Evolutionary conservation across 257 asterid genomes (phyloP).

Genomic region (Solanum virginianum): DNA sequence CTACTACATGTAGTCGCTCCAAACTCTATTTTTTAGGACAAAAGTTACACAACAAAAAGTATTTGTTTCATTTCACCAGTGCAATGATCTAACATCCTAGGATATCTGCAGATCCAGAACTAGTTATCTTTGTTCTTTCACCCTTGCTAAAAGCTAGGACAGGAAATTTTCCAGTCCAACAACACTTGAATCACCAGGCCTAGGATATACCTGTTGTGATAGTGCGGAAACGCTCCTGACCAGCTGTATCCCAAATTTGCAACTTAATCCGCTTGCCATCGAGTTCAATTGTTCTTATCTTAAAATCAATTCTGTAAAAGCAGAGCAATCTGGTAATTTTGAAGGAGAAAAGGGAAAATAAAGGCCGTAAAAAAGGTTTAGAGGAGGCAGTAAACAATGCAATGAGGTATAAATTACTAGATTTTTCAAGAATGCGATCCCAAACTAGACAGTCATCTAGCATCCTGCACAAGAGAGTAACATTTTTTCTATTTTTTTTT

Average conservation of each 20-base stretch:
- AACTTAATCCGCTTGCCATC: slow-evolving; percentile 61
- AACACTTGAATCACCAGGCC: background rate
- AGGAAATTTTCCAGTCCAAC: background rate
- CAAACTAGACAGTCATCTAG: background rate
- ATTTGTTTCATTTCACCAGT: background rate
- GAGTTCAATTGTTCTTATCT: slow-evolving; percentile 70
- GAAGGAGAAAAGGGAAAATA: background rate
- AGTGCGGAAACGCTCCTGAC: slow-evolving; percentile 81
- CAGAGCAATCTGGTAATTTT: background rate
- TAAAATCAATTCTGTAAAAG: slow-evolving; percentile 61
- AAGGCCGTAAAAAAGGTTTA: background rate
- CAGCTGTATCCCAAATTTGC: slow-evolving; percentile 85
- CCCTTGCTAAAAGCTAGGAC: background rate
- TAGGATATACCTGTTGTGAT: slow-evolving; percentile 55
- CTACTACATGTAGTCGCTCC: background rate
- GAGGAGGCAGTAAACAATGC: background rate
- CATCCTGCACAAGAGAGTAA: background rate
- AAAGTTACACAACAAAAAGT: background rate
- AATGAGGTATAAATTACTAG: background rate
- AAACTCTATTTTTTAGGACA: background rate
- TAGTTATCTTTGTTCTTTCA: background rate
- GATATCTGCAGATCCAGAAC: background rate
- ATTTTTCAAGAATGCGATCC: background rate
- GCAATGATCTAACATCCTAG: background rate
- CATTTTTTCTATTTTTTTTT: background rate